These are phyloP conservation scores for Hymenoscyphus repandus DNA, from an alignment of 2,329 filamentous ascomycete genomes.

Conservation along the genomic window DNA sequence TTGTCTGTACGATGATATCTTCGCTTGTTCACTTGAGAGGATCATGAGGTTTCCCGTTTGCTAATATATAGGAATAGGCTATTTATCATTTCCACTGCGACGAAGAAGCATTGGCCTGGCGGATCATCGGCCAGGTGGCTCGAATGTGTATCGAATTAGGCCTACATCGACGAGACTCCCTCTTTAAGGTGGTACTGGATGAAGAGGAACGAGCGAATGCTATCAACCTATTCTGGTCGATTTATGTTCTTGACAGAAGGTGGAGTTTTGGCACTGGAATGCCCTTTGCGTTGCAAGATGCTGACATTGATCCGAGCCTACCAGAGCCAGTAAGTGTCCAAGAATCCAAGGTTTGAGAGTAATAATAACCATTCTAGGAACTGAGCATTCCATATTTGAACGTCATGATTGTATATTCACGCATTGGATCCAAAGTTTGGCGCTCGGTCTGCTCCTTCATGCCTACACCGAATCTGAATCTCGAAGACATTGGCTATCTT, in stretches of 20 bases:
- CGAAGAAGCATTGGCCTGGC: slow-evolving; percentile 81
- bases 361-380: slow-evolving; percentile 19
- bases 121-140: slow-evolving; percentile 76
- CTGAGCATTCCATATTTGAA: slow-evolving; percentile 59
- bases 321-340: slow-evolving; percentile 66
- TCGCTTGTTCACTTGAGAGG: too few relatives aligned
- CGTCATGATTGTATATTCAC: slow-evolving; percentile 80
- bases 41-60: slow-evolving; percentile 46
- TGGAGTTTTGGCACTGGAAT: slow-evolving; percentile 90
- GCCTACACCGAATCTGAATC: slow-evolving; percentile 31
- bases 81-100: slow-evolving; percentile 82
- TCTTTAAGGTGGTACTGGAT: slow-evolving; percentile 61
- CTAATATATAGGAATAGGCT: slow-evolving; percentile 39
- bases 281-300: slow-evolving; percentile 79
- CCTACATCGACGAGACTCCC: slow-evolving; percentile 71
- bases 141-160: slow-evolving; percentile 77
- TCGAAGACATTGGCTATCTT: slow-evolving; percentile 71
- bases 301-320: slow-evolving; percentile 75
- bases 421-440: slow-evolving; percentile 83
- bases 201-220: slow-evolving; percentile 64
- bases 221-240: slow-evolving; percentile 76
- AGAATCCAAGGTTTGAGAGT: neutral
- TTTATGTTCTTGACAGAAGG: slow-evolving; percentile 77
- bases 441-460: slow-evolving; percentile 51
- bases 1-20: too few relatives aligned